phyloP scores from a whole-genome alignment of 202 grass and related monocot species.

The Digitaria exilis region DNA sequence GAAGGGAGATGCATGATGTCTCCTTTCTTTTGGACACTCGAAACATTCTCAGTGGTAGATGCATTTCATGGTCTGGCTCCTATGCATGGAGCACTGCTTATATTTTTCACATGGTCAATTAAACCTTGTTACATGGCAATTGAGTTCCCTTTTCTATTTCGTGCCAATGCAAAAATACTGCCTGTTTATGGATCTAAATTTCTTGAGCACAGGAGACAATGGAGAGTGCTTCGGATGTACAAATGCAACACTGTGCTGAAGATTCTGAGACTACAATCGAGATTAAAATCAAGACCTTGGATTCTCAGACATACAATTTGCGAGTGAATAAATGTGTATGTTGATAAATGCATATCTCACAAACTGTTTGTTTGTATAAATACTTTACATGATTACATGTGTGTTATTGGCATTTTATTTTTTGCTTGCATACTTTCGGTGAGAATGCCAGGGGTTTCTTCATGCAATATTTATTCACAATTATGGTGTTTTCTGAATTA shows the following conservation, averaged over 20 bases:
- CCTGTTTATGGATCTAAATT: constrained; percentile 13
- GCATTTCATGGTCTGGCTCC: background rate
- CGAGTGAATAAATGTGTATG: constrained; percentile 95
- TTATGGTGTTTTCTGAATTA: background rate
- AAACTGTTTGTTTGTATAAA: constrained; percentile 23
- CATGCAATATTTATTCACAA: constrained; percentile 17
- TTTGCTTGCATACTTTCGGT: constrained; percentile 8
- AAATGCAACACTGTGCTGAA: constrained; percentile 48
- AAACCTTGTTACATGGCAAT: background rate
- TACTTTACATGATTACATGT: background rate
- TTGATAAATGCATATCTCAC: constrained; percentile 29
- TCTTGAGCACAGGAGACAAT: constrained; percentile 42
- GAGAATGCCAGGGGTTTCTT: background rate
- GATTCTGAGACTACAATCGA: constrained; percentile 68
- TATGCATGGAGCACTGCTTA: background rate
- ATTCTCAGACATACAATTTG: constrained; percentile 91
- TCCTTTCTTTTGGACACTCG: background rate
- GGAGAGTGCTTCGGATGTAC: constrained; percentile 56
- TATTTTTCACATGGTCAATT: background rate
- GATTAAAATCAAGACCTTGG: constrained; percentile 99
- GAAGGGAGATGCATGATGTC: background rate
- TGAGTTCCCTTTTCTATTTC: background rate
- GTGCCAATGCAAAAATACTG: background rate
- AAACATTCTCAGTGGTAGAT: background rate
- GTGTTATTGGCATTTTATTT: background rate